Base-by-base conservation (phyloP, 1,284 basidiomycete genomes). In the Leccinum pachyderme region DNA sequence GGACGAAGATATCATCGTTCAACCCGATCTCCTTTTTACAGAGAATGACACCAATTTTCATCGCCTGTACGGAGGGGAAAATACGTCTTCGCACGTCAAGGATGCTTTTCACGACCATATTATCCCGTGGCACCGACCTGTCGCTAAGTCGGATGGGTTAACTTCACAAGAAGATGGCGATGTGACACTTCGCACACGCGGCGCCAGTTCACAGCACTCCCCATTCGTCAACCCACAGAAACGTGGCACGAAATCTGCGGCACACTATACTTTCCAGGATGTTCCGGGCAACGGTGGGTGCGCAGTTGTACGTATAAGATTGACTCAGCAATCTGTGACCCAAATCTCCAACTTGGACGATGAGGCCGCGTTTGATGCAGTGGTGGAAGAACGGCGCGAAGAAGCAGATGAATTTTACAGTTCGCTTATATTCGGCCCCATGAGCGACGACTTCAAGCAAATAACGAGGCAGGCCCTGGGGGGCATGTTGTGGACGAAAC, bases 401-500 rank as follows among this genome's bases (percentile, higher is more conserved):
- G 96, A 99, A 70, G 92, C 95, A 8, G 93, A 98, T 71, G 96
- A 99, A 73, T 99, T 99, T 71, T 99, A 98, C 74, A 78, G 81
- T 51, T 80, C 84, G 13, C 81, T 98, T 55, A 85, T 87, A 49
- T 80, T 86, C 60, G 90, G 91, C 4, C 86, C 89, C 11, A 87
- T 96, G 67, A 91, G 83, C 61, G 94, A 97, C 58, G 96, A 99
- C 74, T 78, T 98, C 69, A 87, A 87, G 71, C 95, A 95, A 73
- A 91, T 99, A 67, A 97, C 95, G 93, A 81, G 96, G 57, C 96
- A 98, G 73, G 96, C 95, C n/a, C 76, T 98, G 35, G 87, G 86
- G 24, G 96, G 96, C n/a, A 98, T 99, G 96, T 76, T 99, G 52
- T 98, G 96, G 95, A 95, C 92, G 53, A 99, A 98, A 77, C 96